phyloP scores from a whole-genome alignment of 371 early-diverging fungal genomes.

The Quaeritorhiza haematococci region DNA sequence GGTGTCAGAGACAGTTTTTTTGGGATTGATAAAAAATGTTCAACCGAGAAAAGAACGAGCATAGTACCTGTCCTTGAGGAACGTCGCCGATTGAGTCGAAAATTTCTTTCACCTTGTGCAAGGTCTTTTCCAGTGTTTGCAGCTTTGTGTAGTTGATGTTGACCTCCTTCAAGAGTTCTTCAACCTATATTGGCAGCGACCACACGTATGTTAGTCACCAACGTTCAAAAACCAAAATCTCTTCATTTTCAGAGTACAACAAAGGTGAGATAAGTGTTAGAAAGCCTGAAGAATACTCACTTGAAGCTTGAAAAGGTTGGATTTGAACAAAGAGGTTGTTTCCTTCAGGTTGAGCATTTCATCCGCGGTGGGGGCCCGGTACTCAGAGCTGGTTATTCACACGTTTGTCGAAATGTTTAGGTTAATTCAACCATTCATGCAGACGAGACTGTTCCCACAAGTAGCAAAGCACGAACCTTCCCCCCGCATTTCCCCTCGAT shows the following conservation, averaged over 20 bases:
- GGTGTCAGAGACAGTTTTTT: not conserved
- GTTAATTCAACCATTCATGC: too few species aligned
- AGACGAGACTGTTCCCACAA: too few species aligned
- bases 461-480: too few species aligned
- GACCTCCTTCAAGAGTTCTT: slow-evolving; percentile 77
- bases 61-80: slow-evolving; percentile 26
- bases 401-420: too few species aligned
- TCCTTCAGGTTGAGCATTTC: slow-evolving; percentile 82
- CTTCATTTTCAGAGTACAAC: too few species aligned
- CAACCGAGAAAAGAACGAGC: slow-evolving; percentile 1
- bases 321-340: slow-evolving; percentile 77
- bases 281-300: slow-evolving; percentile 6
- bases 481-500: too few species aligned
- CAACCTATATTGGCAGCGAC: slow-evolving; percentile 47
- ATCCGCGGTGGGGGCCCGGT: slow-evolving; percentile 62
- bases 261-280: too few species aligned
- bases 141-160: slow-evolving; percentile 54
- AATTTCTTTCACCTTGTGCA: slow-evolving; percentile 56
- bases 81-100: slow-evolving; percentile 21
- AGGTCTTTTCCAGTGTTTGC: slow-evolving; percentile 60
- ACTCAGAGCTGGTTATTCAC: too few species aligned
- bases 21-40: not conserved
- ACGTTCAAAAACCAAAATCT: not conserved
- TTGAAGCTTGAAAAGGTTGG: slow-evolving; percentile 89
- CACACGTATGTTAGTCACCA: not conserved